phyloP scores from a whole-genome alignment of 1,284 basidiomycete species.

The Tilletia horrida region DNA sequence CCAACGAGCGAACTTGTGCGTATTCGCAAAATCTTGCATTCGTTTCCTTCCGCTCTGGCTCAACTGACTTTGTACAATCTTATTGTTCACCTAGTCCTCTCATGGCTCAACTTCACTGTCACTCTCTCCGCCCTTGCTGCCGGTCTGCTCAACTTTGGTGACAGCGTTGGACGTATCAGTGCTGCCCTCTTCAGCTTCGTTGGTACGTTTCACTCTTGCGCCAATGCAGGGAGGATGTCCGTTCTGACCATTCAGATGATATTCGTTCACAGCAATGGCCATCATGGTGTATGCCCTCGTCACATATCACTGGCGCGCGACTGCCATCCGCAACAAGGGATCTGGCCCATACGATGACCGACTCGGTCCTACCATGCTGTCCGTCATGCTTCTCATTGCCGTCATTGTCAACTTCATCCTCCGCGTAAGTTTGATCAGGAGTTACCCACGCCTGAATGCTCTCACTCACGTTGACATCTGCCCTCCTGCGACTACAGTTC shows the following conservation, averaged over 20 bases:
- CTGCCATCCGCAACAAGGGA: constrained; percentile 84
- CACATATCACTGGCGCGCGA: constrained; percentile 93
- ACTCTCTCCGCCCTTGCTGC: constrained; percentile 54
- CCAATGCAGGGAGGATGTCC: no score
- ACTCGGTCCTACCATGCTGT: constrained; percentile 63
- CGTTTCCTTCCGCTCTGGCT: neutral
- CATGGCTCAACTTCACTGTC: constrained; percentile 56
- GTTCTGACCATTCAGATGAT: no score
- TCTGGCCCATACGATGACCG: constrained; percentile 96
- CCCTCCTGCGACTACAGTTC: no score
- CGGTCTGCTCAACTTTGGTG: constrained; percentile 55
- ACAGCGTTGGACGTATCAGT: constrained; percentile 75
- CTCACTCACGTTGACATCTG: no score
- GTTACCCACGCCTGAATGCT: no score
- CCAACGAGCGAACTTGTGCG: constrained; percentile 53
- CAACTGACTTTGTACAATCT: neutral
- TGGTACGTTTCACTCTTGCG: constrained; percentile 61
- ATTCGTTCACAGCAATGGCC: constrained; percentile 69
- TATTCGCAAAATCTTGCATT: constrained; percentile 7
- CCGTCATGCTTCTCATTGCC: constrained; percentile 52
- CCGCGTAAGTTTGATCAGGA: constrained; percentile 22
- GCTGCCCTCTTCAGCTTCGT: constrained; percentile 88
- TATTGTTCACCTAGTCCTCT: constrained; percentile 40
- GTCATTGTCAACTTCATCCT: constrained; percentile 55
- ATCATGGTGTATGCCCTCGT: constrained; percentile 95